Percentiles rank a stretch among this genome's conserved stretches.
Evolutionary conservation across 805 yeast species (phyloP).

Genomic region (Spathaspora passalidarum): DNA sequence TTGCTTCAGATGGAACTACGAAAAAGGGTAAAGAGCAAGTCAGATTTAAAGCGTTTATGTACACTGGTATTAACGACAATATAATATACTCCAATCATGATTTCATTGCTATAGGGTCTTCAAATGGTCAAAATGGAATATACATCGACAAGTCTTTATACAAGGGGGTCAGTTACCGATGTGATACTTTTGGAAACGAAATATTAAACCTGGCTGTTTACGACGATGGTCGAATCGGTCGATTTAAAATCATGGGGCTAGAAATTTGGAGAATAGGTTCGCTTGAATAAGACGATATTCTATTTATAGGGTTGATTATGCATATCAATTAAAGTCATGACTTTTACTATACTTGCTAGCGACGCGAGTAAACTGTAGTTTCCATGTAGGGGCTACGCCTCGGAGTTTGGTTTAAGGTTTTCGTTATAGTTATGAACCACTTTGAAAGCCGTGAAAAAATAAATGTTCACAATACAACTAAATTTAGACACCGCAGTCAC

Average conservation of each 20-base stretch:
- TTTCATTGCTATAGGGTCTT: slow-evolving; percentile 84
- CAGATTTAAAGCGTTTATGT: slow-evolving; percentile 76
- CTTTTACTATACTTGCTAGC: background rate
- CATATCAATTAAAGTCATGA: background rate
- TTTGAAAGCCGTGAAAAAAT: background rate
- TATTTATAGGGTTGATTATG: background rate
- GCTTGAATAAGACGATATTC: slow-evolving; percentile 3
- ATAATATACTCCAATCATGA: slow-evolving; percentile 76
- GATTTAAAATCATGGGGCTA: slow-evolving; percentile 70
- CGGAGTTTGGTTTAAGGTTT: too few relatives aligned
- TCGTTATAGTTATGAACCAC: background rate
- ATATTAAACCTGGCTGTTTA: slow-evolving; percentile 40
- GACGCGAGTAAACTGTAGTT: background rate
- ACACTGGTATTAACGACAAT: slow-evolving; percentile 85
- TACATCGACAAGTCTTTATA: slow-evolving; percentile 77
- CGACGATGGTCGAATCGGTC: slow-evolving; percentile 40
- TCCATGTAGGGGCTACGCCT: too few relatives aligned
- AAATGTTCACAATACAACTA: background rate
- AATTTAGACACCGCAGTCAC: too few relatives aligned
- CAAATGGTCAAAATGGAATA: slow-evolving; percentile 88
- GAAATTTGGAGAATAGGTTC: slow-evolving; percentile 82
- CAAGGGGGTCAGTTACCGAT: slow-evolving; percentile 74
- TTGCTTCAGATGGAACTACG: background rate
- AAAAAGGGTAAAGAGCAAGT: slow-evolving; percentile 5
- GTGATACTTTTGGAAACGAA: slow-evolving; percentile 89